Percentiles rank a stretch among this genome's conserved stretches.
Conservation (phyloP, 73 alveolate genomes). For the Paramecium octaurelia region DNA sequence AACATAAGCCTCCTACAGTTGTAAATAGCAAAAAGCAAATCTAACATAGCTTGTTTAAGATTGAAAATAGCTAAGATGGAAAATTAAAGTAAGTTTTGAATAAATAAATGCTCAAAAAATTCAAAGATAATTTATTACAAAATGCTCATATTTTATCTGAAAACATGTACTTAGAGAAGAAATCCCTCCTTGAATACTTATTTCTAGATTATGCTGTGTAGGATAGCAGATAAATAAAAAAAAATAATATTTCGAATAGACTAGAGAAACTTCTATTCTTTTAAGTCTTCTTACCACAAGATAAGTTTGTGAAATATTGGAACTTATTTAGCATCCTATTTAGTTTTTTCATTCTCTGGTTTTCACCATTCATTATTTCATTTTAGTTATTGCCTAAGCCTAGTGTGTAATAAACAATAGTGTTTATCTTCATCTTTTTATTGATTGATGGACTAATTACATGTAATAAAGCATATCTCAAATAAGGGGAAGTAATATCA, state of each 20-base stretch:
- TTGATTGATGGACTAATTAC: not conserved
- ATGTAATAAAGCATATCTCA: not conserved
- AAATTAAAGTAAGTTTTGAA: not conserved
- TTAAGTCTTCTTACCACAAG: not conserved
- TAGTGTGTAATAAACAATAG: not conserved
- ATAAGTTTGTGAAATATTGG: not conserved
- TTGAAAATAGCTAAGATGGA: not conserved
- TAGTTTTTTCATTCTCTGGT: not conserved
- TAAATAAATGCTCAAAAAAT: not conserved
- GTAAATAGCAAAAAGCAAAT: not conserved
- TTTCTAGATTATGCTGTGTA: not conserved
- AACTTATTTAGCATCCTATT: not conserved
- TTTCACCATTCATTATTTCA: not conserved
- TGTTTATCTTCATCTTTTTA: not conserved
- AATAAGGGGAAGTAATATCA: not conserved
- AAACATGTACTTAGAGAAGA: not conserved
- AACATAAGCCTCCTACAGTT: not conserved
- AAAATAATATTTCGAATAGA: not conserved
- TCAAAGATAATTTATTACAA: not conserved
- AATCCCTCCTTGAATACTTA: not conserved
- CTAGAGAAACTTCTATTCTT: not conserved
- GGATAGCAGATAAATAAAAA: not conserved
- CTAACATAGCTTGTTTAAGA: not conserved
- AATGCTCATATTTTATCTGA: not conserved
- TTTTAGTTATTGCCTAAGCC: not conserved